Evolutionary conservation across 257 asterid species (phyloP).

Genomic region (Hygrophila difformis): DNA sequence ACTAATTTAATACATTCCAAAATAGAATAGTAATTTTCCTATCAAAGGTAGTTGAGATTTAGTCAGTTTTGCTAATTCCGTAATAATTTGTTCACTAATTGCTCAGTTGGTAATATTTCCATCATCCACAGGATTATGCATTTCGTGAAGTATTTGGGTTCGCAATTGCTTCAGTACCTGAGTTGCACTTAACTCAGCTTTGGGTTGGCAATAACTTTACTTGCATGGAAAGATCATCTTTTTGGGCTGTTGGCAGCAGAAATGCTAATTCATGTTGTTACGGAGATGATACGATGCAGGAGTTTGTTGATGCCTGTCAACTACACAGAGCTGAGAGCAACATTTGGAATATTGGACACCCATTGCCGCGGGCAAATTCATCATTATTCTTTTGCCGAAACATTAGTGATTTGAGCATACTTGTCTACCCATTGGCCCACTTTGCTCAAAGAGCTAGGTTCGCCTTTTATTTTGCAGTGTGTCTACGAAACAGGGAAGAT

Average conservation of each 20-base stretch:
- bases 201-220: not conserved
- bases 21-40: too few species aligned
- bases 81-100: too few species aligned
- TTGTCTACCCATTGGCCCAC: conserved; percentile 12
- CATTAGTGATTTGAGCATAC: not conserved
- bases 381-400: not conserved
- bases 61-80: too few species aligned
- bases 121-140: too few species aligned
- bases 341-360: not conserved
- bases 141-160: not conserved
- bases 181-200: conserved; percentile 3
- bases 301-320: not conserved
- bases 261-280: too few species aligned
- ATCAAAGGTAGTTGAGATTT: too few species aligned
- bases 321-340: not conserved
- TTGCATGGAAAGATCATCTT: conserved; percentile 3
- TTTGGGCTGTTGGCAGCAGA: too few species aligned
- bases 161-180: conserved; percentile 4
- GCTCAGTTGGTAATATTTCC: too few species aligned
- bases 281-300: not conserved
- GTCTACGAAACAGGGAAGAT: not conserved
- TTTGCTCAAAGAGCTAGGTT: conserved; percentile 2
- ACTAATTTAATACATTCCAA: too few species aligned
- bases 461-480: conserved; percentile 5
- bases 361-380: not conserved